Evolutionary conservation across 176 grass and related monocot species (phyloP).

Genomic region (Carex littledalei): DNA sequence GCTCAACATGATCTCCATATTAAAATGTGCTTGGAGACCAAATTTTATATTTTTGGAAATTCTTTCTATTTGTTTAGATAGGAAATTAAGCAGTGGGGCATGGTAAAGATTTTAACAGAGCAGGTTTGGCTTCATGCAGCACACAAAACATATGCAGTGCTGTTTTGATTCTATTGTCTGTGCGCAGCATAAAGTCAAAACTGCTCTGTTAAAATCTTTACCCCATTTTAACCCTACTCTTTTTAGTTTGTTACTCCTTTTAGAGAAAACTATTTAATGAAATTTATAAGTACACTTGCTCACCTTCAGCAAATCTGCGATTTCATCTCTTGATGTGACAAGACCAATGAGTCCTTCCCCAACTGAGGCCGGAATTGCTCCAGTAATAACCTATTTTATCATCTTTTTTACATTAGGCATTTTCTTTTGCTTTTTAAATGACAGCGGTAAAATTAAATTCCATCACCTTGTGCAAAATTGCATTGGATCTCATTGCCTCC

Average conservation of each 20-base stretch:
- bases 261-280: neutral
- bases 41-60: no score
- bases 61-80: no score
- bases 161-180: no score
- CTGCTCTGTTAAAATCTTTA: no score
- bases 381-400: conserved; percentile 59
- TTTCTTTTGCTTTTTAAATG: neutral
- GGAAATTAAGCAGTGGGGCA: no score
- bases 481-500: conserved; percentile 92
- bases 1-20: no score
- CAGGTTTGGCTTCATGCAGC: no score
- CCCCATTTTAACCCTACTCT: no score
- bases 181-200: no score
- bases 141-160: no score
- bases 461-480: conserved; percentile 81
- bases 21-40: no score
- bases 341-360: conserved; percentile 87
- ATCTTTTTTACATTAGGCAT: neutral
- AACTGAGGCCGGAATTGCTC: conserved; percentile 65
- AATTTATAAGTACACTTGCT: neutral
- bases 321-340: conserved; percentile 92
- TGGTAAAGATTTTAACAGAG: no score
- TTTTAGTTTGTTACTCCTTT: neutral
- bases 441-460: conserved; percentile 10
- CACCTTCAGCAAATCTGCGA: conserved; percentile 89